A percentile compares a stretch with the other conserved stretches of the same genome.
Evolutionary conservation across 768 basidiomycete species (phyloP).

Genomic region (Dictyophora rubrovolvata): DNA sequence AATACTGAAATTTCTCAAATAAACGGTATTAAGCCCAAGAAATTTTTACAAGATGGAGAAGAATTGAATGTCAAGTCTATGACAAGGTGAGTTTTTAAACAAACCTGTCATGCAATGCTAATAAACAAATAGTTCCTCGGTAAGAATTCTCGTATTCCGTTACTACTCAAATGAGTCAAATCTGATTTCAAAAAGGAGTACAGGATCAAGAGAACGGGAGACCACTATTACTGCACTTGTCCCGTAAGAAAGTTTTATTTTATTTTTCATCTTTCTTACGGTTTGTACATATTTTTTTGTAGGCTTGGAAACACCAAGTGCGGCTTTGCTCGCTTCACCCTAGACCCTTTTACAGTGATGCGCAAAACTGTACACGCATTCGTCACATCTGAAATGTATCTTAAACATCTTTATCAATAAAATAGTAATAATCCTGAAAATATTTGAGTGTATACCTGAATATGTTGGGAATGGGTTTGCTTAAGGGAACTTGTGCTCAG

Average conservation of each 20-base stretch:
- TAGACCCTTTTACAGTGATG: too few species aligned
- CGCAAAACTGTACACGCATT: too few species aligned
- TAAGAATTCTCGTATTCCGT: neutral
- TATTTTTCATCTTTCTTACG: neutral
- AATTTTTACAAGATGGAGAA: constrained; percentile 36
- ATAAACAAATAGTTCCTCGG: neutral
- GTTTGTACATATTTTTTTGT: neutral
- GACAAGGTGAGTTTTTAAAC: constrained; percentile 14
- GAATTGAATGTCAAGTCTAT: constrained; percentile 36
- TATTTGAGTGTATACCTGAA: too few species aligned
- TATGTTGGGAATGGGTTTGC: too few species aligned
- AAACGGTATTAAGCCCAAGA: constrained; percentile 40
- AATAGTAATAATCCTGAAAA: too few species aligned
- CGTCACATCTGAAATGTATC: too few species aligned
- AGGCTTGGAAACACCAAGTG: constrained; percentile 14
- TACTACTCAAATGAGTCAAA: too few species aligned
- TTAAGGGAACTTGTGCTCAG: too few species aligned
- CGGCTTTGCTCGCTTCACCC: constrained; percentile 8
- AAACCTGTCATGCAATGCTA: too few species aligned
- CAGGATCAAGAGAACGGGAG: constrained; percentile 31
- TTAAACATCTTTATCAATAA: too few species aligned
- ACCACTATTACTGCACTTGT: constrained; percentile 35
- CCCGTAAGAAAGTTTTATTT: constrained; percentile 18
- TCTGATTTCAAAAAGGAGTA: constrained; percentile 15
- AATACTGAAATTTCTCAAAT: constrained; percentile 41